Evolutionary conservation across 495 filamentous ascomycete genomes (phyloP), one percentile per base, ranked within the genome.

Genomic region (Aspergillus haitiensis): DNA sequence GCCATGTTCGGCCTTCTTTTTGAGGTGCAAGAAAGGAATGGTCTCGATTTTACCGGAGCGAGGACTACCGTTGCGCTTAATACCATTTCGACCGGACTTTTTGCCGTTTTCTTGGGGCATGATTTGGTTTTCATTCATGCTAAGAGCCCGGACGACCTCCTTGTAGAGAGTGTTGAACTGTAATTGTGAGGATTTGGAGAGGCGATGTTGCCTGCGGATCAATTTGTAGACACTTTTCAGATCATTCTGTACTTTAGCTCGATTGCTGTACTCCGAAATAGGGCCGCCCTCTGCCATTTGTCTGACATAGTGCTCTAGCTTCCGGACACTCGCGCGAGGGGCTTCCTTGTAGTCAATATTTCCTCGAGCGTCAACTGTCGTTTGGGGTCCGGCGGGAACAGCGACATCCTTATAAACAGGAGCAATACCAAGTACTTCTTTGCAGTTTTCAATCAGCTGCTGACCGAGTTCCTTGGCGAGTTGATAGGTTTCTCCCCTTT

Each of bases 261-360:
- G 87, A 78, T 97, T 98, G 70, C 94, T 94, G 73, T 98, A 98
- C 72, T 98, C 94, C 16, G 92, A 97, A 58, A 98, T 92, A 70
- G 97, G 97, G 61, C 94, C 94, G 31, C 94, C 94, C 61, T 97
- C 93, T 1, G 94, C 94, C 94, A 99, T 98, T 71, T 99, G 93
- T 67, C 88, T 90, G 33, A 99, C 94, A 65, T 99, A 99, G 71
- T 97, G 93, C 78, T 99, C 94, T 34, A 99, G 84, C 76, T 99
- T 99, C 54, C 95, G 88, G 68, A 92, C 92, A 69, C 92, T 95
- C 9, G 88, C 78, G 35, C 95, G 85, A n/a, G 91, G 89, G 13
- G 88, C 81, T 75, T 99, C 94, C 64, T 90, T 81, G 70, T 95
- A 99, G 56, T 86, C 86, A 65, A 98, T 82, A 74, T 92, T 95